Percentiles rank a stretch among this genome's conserved stretches.
Evolutionary conservation across 208 protist species (phyloP).

Genomic region (Leishmania gerbilli): DNA sequence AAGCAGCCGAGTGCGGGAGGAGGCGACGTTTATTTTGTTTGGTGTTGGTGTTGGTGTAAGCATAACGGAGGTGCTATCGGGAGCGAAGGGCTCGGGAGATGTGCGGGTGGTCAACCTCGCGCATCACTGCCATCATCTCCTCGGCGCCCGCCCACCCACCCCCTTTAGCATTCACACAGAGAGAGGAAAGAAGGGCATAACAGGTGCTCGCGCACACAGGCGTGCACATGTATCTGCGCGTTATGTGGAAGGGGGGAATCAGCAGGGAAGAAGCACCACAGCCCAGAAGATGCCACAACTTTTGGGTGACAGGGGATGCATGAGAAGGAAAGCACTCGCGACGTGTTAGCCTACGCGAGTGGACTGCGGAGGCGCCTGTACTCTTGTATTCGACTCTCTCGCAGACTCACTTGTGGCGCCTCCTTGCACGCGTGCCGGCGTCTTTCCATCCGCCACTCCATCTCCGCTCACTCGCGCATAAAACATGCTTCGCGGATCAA

Average conservation of each 20-base stretch:
- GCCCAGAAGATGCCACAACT: no score
- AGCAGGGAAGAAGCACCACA: no score
- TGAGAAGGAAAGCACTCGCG: no score
- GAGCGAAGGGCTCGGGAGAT: background rate
- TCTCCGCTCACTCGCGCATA: background rate
- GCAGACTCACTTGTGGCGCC: no score
- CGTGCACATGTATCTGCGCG: background rate
- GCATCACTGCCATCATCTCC: background rate
- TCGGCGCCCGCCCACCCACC: background rate
- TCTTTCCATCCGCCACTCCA: background rate
- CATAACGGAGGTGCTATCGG: background rate
- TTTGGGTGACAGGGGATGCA: no score
- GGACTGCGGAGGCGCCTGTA: no score
- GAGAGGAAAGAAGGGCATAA: background rate
- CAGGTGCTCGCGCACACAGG: no score
- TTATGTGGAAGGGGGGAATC: no score
- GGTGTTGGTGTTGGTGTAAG: background rate
- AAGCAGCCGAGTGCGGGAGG: background rate
- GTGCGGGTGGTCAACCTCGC: background rate
- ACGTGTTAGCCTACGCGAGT: no score
- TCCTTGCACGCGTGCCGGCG: background rate
- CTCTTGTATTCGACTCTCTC: no score
- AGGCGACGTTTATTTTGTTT: background rate
- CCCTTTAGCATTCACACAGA: background rate
- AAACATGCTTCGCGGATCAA: background rate